phyloP scores from a whole-genome alignment of 2,329 filamentous ascomycete species.

The Zopfia rhizophila region DNA sequence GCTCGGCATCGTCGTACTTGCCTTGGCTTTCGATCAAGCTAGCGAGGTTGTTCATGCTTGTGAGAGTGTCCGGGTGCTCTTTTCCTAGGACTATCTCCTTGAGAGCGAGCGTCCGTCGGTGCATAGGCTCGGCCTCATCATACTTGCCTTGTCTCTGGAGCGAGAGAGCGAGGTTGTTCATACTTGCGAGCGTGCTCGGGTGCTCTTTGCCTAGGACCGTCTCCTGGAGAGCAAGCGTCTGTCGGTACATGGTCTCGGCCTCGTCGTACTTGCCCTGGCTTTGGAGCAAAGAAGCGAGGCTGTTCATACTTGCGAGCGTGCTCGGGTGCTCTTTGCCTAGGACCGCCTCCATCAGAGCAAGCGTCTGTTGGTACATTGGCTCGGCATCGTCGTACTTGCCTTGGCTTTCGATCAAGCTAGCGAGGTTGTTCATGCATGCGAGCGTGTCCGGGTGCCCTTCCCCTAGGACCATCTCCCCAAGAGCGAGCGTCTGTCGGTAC shows the following conservation, averaged over 20 bases:
- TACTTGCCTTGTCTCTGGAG: constrained; percentile 22
- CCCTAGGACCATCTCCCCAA: constrained; percentile 1
- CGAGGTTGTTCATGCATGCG: constrained; percentile 4
- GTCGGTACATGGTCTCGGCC: constrained; percentile 8
- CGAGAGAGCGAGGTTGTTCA: constrained; percentile 23
- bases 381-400: constrained; percentile 1
- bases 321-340: background rate
- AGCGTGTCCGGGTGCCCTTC: constrained; percentile 6
- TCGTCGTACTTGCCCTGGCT: constrained; percentile 11
- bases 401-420: background rate
- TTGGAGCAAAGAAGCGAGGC: constrained; percentile 6
- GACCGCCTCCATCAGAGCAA: background rate
- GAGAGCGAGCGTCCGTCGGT: no score
- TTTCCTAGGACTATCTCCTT: constrained; percentile 2
- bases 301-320: constrained; percentile 11
- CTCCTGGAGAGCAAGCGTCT: constrained; percentile 1
- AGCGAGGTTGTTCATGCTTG: constrained; percentile 26
- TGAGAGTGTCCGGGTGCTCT: constrained; percentile 20
- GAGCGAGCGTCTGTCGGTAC: background rate
- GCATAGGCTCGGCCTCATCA: constrained; percentile 2
- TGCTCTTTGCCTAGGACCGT: constrained; percentile 9
- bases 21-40: constrained; percentile 14
- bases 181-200: constrained; percentile 17
- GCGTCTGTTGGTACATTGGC: background rate
- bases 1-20: constrained; percentile 17